These are phyloP conservation scores for Anisogramma anomala DNA, from an alignment of 2,329 filamentous ascomycete genomes.

Conservation along the genomic window DNA sequence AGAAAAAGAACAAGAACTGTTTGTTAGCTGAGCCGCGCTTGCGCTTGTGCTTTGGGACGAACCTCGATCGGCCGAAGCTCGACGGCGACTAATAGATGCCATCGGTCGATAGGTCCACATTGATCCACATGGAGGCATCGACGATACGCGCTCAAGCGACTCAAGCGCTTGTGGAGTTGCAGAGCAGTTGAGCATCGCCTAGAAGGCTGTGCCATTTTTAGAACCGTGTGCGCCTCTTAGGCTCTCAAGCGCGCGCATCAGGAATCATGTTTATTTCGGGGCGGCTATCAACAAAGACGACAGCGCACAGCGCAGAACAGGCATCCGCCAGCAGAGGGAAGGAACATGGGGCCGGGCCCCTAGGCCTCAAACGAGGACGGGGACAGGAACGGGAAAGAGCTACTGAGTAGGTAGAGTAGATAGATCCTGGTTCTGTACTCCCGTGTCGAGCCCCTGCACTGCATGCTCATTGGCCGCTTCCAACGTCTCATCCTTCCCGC, in stretches of 20 bases:
- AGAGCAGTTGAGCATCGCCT: neutral
- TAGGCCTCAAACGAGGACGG: neutral
- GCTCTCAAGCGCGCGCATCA: constrained; percentile 3
- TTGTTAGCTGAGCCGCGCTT: neutral
- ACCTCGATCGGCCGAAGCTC: neutral
- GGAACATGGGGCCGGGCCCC: neutral
- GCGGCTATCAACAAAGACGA: neutral
- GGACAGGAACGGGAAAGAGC: too few relatives aligned
- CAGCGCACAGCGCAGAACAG: neutral
- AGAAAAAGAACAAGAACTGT: too few relatives aligned
- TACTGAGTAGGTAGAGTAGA: too few relatives aligned
- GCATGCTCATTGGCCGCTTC: constrained; percentile 7
- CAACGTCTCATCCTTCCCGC: constrained; percentile 4
- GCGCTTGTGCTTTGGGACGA: constrained; percentile 37
- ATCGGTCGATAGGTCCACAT: too few relatives aligned
- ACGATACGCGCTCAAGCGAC: constrained; percentile 7
- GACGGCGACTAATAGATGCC: constrained; percentile 5
- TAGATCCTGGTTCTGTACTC: too few relatives aligned
- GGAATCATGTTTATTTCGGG: neutral
- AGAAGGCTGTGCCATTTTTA: constrained; percentile 9
- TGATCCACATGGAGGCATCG: constrained; percentile 4
- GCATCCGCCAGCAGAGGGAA: neutral
- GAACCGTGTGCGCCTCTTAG: constrained; percentile 1
- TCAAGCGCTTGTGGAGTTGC: constrained; percentile 8
- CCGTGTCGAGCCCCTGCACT: too few relatives aligned